These are phyloP conservation scores for Ophiorrhiza pumila DNA, from an alignment of 257 asterid species.

Conservation along the genomic window DNA sequence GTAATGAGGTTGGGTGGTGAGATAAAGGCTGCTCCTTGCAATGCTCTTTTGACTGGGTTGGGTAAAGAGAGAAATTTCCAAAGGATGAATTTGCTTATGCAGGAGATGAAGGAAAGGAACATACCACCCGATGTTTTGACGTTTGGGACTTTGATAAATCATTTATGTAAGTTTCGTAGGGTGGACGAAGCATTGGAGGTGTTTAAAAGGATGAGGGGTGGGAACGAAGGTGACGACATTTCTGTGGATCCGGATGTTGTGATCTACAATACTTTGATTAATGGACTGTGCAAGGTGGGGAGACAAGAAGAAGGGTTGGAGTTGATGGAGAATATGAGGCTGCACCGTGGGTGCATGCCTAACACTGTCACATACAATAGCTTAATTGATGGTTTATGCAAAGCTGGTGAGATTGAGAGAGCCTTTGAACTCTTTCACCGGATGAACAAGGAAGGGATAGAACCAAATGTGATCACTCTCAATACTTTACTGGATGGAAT, in stretches of 20 bases:
- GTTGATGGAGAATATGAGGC: constrained; percentile 62
- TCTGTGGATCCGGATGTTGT: constrained; percentile 53
- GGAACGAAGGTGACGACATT: constrained; percentile 30
- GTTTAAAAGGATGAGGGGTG: constrained; percentile 56
- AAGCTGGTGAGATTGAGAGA: constrained; percentile 63
- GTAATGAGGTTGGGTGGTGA: constrained; percentile 43
- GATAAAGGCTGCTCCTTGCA: constrained; percentile 47
- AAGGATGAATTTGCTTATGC: constrained; percentile 69
- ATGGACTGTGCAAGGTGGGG: constrained; percentile 86
- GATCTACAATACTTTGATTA: constrained; percentile 63
- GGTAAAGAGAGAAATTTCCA: constrained; percentile 39
- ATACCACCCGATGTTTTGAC: constrained; percentile 58
- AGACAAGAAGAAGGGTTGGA: constrained; percentile 67
- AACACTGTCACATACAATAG: constrained; percentile 45
- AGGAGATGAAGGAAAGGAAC: constrained; percentile 69
- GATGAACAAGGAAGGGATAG: constrained; percentile 51
- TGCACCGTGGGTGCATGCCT: constrained; percentile 40
- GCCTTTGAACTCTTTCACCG: constrained; percentile 51
- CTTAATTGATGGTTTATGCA: constrained; percentile 79
- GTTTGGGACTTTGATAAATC: constrained; percentile 64
- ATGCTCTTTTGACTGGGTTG: constrained; percentile 55
- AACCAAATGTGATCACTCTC: constrained; percentile 43
- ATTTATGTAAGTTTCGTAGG: constrained; percentile 55
- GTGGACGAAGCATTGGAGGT: constrained; percentile 72
- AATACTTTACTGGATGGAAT: constrained; percentile 65